Evolutionary conservation across 1,284 basidiomycete species (phyloP).

Genomic region (Ustilago bromivora): DNA sequence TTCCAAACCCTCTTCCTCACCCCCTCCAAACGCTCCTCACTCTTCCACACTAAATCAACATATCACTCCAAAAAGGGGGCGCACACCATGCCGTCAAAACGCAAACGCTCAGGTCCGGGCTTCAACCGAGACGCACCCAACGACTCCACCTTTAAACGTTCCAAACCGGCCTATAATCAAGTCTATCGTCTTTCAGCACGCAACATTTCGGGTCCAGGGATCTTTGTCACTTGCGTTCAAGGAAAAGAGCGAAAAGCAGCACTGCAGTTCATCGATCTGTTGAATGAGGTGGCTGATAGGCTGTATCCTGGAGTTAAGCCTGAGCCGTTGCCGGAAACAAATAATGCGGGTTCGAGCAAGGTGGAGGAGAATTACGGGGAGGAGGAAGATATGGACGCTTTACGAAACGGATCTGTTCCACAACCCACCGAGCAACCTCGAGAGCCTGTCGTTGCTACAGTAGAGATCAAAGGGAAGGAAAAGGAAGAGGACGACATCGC

Average conservation of each 20-base stretch:
- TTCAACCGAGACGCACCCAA: conserved; percentile 29
- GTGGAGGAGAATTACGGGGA: background rate
- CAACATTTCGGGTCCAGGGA: conserved; percentile 54
- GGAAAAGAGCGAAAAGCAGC: conserved; percentile 65
- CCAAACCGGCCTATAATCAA: conserved; percentile 35
- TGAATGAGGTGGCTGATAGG: conserved; percentile 58
- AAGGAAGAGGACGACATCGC: conserved; percentile 56
- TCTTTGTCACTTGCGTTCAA: conserved; percentile 61
- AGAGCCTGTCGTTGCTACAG: background rate
- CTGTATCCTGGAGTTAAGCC: conserved; percentile 54
- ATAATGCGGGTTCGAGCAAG: background rate
- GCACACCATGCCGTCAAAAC: conserved; percentile 37
- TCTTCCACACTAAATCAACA: conserved; percentile 5
- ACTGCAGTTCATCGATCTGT: conserved; percentile 57
- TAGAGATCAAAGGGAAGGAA: background rate
- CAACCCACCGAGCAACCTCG: background rate
- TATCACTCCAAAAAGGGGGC: background rate
- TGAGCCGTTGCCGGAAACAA: conserved; percentile 11
- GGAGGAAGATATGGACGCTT: conserved; percentile 52
- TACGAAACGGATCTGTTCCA: conserved; percentile 43
- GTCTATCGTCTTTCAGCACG: conserved; percentile 35
- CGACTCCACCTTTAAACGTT: conserved; percentile 16
- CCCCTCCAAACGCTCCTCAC: background rate
- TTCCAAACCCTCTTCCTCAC: background rate
- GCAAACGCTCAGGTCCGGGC: conserved; percentile 47